Evolutionary conservation across 176 grass and related monocot species (phyloP).

Genomic region (Musa schizocarpa): DNA sequence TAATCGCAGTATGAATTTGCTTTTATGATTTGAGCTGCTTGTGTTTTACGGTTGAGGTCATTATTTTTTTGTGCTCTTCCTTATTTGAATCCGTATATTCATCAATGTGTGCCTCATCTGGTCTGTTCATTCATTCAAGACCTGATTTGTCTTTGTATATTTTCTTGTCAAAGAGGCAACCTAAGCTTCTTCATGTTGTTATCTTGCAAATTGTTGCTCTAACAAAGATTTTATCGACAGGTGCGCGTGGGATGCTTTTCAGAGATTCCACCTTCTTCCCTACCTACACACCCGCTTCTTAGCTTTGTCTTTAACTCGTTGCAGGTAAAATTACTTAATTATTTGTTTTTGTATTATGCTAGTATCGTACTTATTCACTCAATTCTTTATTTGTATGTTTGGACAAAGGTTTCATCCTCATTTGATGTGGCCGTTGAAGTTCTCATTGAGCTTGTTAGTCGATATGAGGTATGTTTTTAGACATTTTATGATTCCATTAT

Average conservation of each 20-base stretch:
- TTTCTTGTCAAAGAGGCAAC: background rate
- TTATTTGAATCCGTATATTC: background rate
- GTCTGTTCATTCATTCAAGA: background rate
- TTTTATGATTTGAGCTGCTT: background rate
- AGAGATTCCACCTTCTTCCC: slow-evolving; percentile 34
- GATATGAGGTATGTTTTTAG: slow-evolving; percentile 59
- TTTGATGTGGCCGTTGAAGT: slow-evolving; percentile 91
- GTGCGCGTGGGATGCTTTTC: slow-evolving; percentile 76
- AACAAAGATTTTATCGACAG: slow-evolving; percentile 23
- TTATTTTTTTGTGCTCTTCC: background rate
- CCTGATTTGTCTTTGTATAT: no score
- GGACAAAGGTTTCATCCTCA: slow-evolving; percentile 52
- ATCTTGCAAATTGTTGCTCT: background rate
- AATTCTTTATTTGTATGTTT: slow-evolving; percentile 17
- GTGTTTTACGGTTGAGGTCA: background rate
- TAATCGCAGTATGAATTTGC: background rate
- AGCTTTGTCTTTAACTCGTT: slow-evolving; percentile 84
- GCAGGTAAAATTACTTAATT: slow-evolving; percentile 42
- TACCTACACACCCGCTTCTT: slow-evolving; percentile 64
- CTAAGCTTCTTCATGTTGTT: background rate
- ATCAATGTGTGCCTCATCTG: background rate
- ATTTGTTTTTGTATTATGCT: slow-evolving; percentile 3
- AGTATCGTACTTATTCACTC: background rate
- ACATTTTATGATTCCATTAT: slow-evolving; percentile 9
- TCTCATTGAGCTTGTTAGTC: slow-evolving; percentile 79